phyloP scores from a whole-genome alignment of 176 grass and related monocot genomes.

The Oryza meridionalis region DNA sequence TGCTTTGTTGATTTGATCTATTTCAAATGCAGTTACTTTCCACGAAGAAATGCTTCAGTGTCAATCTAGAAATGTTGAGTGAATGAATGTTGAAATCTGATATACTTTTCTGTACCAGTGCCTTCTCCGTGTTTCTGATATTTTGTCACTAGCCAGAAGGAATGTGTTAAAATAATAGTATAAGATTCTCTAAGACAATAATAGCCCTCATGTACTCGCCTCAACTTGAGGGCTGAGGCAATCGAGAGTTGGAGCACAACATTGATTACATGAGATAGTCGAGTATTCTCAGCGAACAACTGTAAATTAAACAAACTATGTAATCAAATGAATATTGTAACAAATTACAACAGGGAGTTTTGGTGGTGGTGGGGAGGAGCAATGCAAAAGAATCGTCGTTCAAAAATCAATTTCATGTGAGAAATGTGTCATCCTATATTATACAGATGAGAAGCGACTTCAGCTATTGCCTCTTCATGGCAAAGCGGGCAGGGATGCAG shows the following conservation, averaged over 20 bases:
- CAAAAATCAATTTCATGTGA: slow-evolving; percentile 39
- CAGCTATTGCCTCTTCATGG: not conserved
- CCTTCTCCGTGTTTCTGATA: not conserved
- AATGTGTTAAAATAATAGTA: too few species aligned
- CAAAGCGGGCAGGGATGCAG: not conserved
- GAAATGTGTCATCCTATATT: slow-evolving; percentile 37
- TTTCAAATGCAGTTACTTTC: too few species aligned
- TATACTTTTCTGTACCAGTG: too few species aligned
- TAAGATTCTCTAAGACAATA: not conserved
- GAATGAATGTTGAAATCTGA: too few species aligned
- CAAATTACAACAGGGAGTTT: slow-evolving; percentile 23
- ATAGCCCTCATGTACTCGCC: not conserved
- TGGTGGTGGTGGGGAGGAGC: not conserved
- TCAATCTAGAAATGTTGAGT: too few species aligned
- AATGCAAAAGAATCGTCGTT: slow-evolving; percentile 55
- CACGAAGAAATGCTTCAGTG: too few species aligned
- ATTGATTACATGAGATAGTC: not conserved
- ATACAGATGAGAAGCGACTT: slow-evolving; percentile 15
- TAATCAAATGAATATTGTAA: slow-evolving; percentile 37
- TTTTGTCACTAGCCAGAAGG: not conserved
- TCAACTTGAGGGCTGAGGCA: not conserved
- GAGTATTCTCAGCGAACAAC: not conserved
- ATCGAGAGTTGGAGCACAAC: not conserved
- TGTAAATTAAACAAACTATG: slow-evolving; percentile 27
- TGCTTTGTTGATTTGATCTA: too few species aligned